Percentiles rank a stretch among this genome's conserved stretches.
These are phyloP conservation scores for Lachnellula hyalina DNA, from an alignment of 2,329 filamentous ascomycete genomes.

Conservation along the genomic window DNA sequence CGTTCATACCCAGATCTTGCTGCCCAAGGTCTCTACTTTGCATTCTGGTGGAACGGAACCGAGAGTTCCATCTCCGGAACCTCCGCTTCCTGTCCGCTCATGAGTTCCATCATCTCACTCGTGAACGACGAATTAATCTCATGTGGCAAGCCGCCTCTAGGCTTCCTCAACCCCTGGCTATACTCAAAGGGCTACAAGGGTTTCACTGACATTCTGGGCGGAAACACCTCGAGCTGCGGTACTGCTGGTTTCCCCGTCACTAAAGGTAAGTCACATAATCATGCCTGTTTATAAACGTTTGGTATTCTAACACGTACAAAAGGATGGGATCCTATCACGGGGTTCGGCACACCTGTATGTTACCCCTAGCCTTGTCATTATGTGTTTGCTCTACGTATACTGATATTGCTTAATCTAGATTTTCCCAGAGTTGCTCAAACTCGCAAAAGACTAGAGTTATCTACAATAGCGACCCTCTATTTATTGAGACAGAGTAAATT, in stretches of 20 bases:
- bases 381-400: neutral
- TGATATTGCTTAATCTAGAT: neutral
- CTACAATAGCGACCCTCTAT: neutral
- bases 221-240: constrained; percentile 34
- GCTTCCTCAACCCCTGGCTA: constrained; percentile 41
- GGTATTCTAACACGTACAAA: too few species aligned
- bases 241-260: constrained; percentile 25
- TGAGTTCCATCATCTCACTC: constrained; percentile 51
- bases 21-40: constrained; percentile 54
- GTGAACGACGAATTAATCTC: constrained; percentile 57
- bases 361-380: neutral
- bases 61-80: constrained; percentile 42
- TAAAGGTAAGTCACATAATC: constrained; percentile 13
- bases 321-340: constrained; percentile 33
- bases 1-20: constrained; percentile 48
- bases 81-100: constrained; percentile 49
- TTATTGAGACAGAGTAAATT: too few species aligned
- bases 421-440: neutral
- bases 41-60: constrained; percentile 33
- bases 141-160: constrained; percentile 39
- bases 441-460: neutral
- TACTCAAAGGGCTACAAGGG: constrained; percentile 33
- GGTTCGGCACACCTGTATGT: constrained; percentile 31
- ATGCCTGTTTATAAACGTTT: too few species aligned
- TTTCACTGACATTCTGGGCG: constrained; percentile 35